phyloP scores from a whole-genome alignment of 1,284 basidiomycete genomes.

The Jaminaea rosea region DNA sequence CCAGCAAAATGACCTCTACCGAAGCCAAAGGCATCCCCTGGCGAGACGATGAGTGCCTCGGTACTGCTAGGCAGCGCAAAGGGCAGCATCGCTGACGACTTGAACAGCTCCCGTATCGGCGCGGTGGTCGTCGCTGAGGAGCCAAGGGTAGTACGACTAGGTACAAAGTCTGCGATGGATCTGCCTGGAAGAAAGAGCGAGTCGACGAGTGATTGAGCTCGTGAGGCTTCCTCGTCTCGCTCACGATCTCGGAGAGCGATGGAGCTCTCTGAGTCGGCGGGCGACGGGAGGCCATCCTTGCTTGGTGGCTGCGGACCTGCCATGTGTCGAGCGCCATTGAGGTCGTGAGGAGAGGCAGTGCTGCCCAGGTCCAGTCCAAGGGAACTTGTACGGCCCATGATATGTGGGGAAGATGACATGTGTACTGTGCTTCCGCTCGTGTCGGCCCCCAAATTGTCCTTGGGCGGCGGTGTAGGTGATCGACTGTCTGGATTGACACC shows the following conservation, averaged over 20 bases:
- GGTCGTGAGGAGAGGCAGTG: too few species aligned
- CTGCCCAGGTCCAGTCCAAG: background rate
- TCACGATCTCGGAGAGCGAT: too few species aligned
- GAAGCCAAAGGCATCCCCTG: slow-evolving; percentile 50
- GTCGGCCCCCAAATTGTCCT: too few species aligned
- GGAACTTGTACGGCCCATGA: slow-evolving; percentile 4
- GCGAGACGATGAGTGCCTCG: slow-evolving; percentile 61
- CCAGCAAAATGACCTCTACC: slow-evolving; percentile 36
- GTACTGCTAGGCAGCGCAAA: slow-evolving; percentile 72
- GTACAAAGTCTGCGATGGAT: slow-evolving; percentile 32
- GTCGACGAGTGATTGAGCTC: slow-evolving; percentile 28
- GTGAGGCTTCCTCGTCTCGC: slow-evolving; percentile 9
- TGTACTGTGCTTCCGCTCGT: too few species aligned
- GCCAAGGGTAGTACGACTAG: too few species aligned
- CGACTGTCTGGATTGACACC: slow-evolving; percentile 13
- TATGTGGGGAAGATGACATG: too few species aligned
- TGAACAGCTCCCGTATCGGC: slow-evolving; percentile 50
- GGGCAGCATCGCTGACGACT: slow-evolving; percentile 84
- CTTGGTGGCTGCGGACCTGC: background rate
- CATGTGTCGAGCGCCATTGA: too few species aligned
- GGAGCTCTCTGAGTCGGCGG: too few species aligned
- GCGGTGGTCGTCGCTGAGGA: slow-evolving; percentile 19
- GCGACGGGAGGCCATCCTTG: background rate
- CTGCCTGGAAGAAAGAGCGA: slow-evolving; percentile 27
- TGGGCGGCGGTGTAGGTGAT: slow-evolving; percentile 2